phyloP scores from a whole-genome alignment of 2,329 filamentous ascomycete species.

The Beauveria caledonica region DNA sequence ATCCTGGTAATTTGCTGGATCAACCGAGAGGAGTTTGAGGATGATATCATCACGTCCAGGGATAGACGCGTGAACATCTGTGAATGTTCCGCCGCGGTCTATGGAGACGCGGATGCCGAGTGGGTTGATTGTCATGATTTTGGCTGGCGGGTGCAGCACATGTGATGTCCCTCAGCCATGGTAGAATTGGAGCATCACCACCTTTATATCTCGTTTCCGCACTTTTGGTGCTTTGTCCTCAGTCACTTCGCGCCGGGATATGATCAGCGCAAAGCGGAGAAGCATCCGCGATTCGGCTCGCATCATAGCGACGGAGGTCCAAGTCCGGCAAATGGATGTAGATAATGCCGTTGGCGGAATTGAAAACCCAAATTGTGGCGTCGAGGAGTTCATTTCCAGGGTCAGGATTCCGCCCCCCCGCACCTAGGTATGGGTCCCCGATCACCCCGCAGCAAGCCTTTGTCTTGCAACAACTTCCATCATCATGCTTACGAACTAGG shows the following conservation, averaged over 20 bases:
- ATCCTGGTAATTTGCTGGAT: conserved; percentile 64
- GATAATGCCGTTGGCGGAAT: neutral
- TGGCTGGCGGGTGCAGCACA: neutral
- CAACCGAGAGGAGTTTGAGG: conserved; percentile 65
- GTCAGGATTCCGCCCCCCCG: neutral
- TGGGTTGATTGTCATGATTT: conserved; percentile 17
- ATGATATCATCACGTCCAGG: conserved; percentile 58
- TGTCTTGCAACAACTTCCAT: neutral
- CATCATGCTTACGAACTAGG: neutral
- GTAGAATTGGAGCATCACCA: neutral
- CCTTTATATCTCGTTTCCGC: neutral
- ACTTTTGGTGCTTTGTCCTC: neutral
- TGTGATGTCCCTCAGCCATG: neutral
- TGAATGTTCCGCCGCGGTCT: conserved; percentile 48
- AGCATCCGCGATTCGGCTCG: neutral
- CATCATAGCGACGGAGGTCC: neutral
- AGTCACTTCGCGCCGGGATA: neutral
- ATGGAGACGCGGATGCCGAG: conserved; percentile 25
- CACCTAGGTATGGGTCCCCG: neutral
- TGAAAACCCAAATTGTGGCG: neutral
- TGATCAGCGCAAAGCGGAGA: neutral
- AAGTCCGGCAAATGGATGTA: neutral
- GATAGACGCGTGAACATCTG: conserved; percentile 60
- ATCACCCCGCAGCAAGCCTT: neutral
- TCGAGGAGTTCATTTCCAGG: neutral